These are phyloP conservation scores for Gaultheria prostrata DNA, from an alignment of 148 eudicot genomes.

Conservation along the genomic window DNA sequence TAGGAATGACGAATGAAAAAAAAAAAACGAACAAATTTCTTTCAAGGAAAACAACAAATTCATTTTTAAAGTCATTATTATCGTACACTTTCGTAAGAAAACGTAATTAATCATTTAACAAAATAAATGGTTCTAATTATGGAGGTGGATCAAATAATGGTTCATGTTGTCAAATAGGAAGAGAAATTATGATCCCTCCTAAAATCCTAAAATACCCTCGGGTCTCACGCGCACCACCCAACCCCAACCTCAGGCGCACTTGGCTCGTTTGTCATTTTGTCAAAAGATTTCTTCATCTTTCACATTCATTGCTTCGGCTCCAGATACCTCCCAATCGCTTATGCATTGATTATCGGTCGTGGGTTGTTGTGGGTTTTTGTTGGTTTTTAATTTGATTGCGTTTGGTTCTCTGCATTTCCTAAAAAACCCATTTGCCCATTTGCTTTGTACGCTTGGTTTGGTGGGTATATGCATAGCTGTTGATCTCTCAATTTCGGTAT, in stretches of 20 bases:
- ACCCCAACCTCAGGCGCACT: background rate
- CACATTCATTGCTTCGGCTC: background rate
- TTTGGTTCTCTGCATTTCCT: background rate
- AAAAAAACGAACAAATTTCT: background rate
- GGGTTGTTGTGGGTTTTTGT: background rate
- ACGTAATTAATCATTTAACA: background rate
- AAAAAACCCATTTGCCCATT: background rate
- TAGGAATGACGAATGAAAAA: no score
- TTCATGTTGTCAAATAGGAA: no score
- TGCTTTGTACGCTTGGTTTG: background rate
- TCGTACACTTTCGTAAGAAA: background rate
- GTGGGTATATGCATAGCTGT: background rate
- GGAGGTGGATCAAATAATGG: background rate
- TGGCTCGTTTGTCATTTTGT: background rate
- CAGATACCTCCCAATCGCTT: background rate
- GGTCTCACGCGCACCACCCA: background rate
- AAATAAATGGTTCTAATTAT: background rate
- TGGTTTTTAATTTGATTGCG: background rate
- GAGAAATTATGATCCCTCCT: no score
- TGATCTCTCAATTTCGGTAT: conserved; percentile 3
- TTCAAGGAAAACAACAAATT: background rate
- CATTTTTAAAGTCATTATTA: background rate
- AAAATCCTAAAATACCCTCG: background rate
- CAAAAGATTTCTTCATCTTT: background rate
- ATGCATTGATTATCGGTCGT: background rate